Base-by-base conservation (phyloP, 345 rosid genomes). In the Eucalyptus viminalis region DNA sequence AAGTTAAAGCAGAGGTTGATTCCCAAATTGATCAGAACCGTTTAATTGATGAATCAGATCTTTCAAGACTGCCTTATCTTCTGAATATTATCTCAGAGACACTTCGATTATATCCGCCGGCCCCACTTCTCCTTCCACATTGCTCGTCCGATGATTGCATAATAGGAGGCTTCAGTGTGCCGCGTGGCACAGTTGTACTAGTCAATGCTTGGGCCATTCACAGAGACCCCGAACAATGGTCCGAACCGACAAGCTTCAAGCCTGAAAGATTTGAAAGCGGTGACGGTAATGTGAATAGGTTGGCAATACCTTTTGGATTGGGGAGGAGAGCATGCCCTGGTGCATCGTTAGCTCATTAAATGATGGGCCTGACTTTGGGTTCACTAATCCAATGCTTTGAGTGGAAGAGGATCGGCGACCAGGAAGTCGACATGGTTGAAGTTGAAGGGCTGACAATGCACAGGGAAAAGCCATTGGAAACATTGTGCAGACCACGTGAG, bases 331-430 rank as follows among this genome's bases (percentile, higher is more conserved):
- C 89, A 13, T 90, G 93, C 81, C 93, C 91, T 2, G 93, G 92
- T 14, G 89, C 87, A 67, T n/a, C 72, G 6, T 17, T 92, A 47
- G 93, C 93, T 37, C 86, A 87, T 17, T 81, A 92, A 29, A 31
- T 92, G 81, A 8, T 91, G 53, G 86, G 90, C 49, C 45, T 86
- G 31, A 87, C 94, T 7, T 88, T 96, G 31, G 95, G 92, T 50
- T 87, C 92, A 3, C 87, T 94, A 65, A 93, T 96, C 87, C 95
- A 96, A 56, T 93, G 94, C 87, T 94, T 96, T 88, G 94, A 95
- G 15, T 94, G 96, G 95, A 89, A 90, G 34, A 92, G 94, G 87
- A 89, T 91, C 53, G 90, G 92, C 4, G 89, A 93, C 9, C 92
- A 91, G 87, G 58, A 85, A 51, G 90, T 93, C 16, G 94, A 95